These are phyloP conservation scores for Podaxis sp. DNA, from an alignment of 768 basidiomycete genomes.

Conservation along the genomic window DNA sequence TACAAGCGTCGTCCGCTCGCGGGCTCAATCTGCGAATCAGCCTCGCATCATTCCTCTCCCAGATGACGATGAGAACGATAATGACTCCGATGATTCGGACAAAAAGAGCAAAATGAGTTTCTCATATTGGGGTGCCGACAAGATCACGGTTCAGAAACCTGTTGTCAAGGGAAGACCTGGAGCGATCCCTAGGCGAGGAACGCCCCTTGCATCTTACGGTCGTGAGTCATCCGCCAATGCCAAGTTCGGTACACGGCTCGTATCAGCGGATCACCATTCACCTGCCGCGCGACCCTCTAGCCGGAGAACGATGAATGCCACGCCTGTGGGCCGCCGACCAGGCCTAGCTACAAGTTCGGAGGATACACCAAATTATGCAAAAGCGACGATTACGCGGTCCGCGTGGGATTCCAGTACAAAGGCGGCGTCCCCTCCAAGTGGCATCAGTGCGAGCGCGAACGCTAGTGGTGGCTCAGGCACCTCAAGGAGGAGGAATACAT, in stretches of 20 bases:
- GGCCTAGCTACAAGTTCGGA: slow-evolving; percentile 38
- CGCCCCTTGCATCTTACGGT: slow-evolving; percentile 57
- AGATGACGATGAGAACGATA: slow-evolving; percentile 56
- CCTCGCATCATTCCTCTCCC: slow-evolving; percentile 71
- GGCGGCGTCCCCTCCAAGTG: slow-evolving; percentile 16
- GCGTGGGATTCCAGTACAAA: slow-evolving; percentile 69
- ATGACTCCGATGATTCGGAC: slow-evolving; percentile 82
- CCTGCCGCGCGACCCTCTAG: slow-evolving; percentile 56
- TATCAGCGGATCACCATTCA: slow-evolving; percentile 55
- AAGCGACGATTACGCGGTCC: slow-evolving; percentile 73
- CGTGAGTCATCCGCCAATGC: slow-evolving; percentile 87
- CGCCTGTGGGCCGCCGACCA: slow-evolving; percentile 43
- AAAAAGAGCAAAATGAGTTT: slow-evolving; percentile 93
- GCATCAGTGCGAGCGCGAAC: neutral
- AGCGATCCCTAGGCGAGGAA: slow-evolving; percentile 42
- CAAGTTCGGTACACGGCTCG: slow-evolving; percentile 85
- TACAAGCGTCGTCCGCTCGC: slow-evolving; percentile 67
- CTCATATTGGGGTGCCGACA: slow-evolving; percentile 92
- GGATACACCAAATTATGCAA: slow-evolving; percentile 61
- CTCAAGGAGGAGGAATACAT: slow-evolving; percentile 70
- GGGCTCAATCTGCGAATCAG: slow-evolving; percentile 56
- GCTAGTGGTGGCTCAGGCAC: slow-evolving; percentile 37
- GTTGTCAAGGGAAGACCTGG: slow-evolving; percentile 49
- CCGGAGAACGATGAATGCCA: slow-evolving; percentile 55
- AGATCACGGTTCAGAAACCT: slow-evolving; percentile 84